Evolutionary conservation across 2,329 filamentous ascomycete species (phyloP).

Genomic region (Plectosphaerella plurivora): DNA sequence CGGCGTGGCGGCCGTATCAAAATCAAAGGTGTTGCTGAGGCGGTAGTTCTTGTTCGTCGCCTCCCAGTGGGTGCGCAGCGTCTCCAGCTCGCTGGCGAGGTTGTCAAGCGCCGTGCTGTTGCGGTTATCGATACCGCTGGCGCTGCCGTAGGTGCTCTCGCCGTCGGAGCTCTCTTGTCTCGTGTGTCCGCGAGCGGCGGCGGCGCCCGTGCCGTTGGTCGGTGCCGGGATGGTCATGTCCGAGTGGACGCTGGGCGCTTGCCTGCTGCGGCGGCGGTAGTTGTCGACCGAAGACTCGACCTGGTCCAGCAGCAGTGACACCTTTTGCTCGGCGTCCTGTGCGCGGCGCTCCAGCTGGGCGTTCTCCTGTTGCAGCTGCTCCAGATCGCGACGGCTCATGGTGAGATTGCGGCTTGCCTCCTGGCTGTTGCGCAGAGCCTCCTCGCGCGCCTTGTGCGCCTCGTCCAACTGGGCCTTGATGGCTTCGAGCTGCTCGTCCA

Average conservation of each 20-base stretch:
- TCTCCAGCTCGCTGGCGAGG: slow-evolving; percentile 87
- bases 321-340: slow-evolving; percentile 86
- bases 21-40: slow-evolving; percentile 83
- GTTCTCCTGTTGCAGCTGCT: slow-evolving; percentile 82
- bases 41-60: slow-evolving; percentile 94
- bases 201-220: slow-evolving; percentile 27
- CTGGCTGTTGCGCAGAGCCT: slow-evolving; percentile 52
- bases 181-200: slow-evolving; percentile 30
- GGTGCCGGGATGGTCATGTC: slow-evolving; percentile 26
- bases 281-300: slow-evolving; percentile 92
- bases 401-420: slow-evolving; percentile 54
- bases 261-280: slow-evolving; percentile 75
- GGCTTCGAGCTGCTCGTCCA: slow-evolving; percentile 67
- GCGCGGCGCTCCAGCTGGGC: slow-evolving; percentile 75
- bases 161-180: slow-evolving; percentile 54
- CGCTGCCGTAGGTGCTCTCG: slow-evolving; percentile 59
- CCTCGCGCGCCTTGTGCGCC: slow-evolving; percentile 64
- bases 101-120: slow-evolving; percentile 76
- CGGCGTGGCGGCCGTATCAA: slow-evolving; percentile 45
- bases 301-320: slow-evolving; percentile 87
- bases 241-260: slow-evolving; percentile 47
- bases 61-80: slow-evolving; percentile 88
- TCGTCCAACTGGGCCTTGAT: slow-evolving; percentile 67
- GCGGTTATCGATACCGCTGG: slow-evolving; percentile 37
- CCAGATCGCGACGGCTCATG: slow-evolving; percentile 62